Conservation (phyloP, 2,329 filamentous ascomycete genomes). For the Aspergillus pseudonomiae region DNA sequence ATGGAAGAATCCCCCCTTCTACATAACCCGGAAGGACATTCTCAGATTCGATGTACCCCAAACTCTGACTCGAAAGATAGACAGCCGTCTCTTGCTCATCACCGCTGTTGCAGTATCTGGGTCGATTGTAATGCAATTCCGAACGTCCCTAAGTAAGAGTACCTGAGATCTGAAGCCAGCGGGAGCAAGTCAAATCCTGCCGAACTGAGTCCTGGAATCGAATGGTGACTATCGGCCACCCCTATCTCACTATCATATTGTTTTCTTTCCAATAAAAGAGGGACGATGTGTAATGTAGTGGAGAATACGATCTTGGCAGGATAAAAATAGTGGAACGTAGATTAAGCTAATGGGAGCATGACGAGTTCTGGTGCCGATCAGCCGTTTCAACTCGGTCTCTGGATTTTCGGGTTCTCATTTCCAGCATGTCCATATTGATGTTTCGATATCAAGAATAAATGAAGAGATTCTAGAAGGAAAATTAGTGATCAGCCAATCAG, state of each 20-base stretch:
- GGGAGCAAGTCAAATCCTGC: too few species aligned
- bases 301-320: not conserved
- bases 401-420: not conserved
- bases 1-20: not conserved
- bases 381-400: not conserved
- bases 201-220: not conserved
- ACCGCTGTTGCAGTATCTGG: not conserved
- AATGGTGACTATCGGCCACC: not conserved
- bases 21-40: not conserved
- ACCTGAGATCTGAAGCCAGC: not conserved
- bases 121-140: not conserved
- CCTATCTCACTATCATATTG: not conserved
- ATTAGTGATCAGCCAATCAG: not conserved
- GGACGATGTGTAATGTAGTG: not conserved
- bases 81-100: not conserved
- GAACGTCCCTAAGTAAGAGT: not conserved
- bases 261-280: not conserved
- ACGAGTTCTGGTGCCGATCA: slow-evolving; percentile 10
- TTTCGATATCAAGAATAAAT: not conserved
- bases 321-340: slow-evolving; percentile 3
- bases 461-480: not conserved
- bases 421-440: not conserved
- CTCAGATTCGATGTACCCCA: not conserved
- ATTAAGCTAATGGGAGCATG: slow-evolving; percentile 1
- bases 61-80: not conserved